Evolutionary conservation across 352 stramenopile genomes (phyloP).

Genomic region (Phytopythium aichiense): DNA sequence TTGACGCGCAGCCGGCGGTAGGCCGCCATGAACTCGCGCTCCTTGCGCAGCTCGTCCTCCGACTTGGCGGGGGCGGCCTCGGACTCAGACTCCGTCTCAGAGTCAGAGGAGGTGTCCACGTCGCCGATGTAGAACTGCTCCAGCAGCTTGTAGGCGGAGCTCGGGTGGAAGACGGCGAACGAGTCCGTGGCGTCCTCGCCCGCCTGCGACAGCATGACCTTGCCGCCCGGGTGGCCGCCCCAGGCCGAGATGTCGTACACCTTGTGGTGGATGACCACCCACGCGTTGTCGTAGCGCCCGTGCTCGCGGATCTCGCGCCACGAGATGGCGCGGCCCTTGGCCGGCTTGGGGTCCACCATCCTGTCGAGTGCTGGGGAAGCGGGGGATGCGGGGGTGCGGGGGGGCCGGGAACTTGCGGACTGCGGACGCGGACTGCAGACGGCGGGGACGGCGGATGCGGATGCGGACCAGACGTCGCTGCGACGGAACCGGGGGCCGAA

Average conservation of each 20-base stretch:
- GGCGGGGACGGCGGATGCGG: too few relatives aligned
- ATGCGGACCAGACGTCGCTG: too few relatives aligned
- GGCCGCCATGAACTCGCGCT: conserved; percentile 92
- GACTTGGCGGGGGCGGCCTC: conserved; percentile 15
- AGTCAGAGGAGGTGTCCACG: conserved; percentile 59
- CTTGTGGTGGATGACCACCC: conserved; percentile 91
- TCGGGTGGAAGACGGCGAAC: conserved; percentile 97
- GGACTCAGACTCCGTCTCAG: conserved; percentile 11
- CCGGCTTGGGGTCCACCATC: conserved; percentile 73
- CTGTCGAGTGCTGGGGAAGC: too few relatives aligned
- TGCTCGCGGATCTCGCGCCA: conserved; percentile 79
- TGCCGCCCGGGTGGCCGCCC: conserved; percentile 81
- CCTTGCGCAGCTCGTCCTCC: conserved; percentile 46
- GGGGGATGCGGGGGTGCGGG: too few relatives aligned
- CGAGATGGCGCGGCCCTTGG: conserved; percentile 54
- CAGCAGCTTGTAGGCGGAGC: conserved; percentile 91
- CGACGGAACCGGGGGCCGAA: too few relatives aligned
- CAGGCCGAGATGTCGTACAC: conserved; percentile 88
- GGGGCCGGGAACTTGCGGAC: too few relatives aligned
- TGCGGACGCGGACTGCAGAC: too few relatives aligned
- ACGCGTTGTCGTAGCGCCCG: conserved; percentile 67
- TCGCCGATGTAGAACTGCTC: conserved; percentile 98
- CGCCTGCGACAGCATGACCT: conserved; percentile 97
- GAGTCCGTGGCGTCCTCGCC: conserved; percentile 98
- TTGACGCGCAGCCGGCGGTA: conserved; percentile 95